A percentile compares a stretch with the other conserved stretches of the same genome.
Conservation (phyloP, 2,329 filamentous ascomycete species). For the Aspergillus tubingensis region DNA sequence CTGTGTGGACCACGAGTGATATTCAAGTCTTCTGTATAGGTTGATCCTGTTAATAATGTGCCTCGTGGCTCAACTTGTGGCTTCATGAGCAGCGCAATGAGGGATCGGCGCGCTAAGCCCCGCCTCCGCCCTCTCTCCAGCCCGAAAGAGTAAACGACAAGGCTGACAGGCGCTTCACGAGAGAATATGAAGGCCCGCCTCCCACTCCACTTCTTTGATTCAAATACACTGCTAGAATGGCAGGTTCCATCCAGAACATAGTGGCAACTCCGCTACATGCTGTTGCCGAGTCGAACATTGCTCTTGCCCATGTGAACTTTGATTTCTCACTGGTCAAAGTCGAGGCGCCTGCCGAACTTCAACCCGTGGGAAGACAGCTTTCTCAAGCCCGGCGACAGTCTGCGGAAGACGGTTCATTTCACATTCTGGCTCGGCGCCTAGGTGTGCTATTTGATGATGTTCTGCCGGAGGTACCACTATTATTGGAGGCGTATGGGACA, state of each 20-base stretch:
- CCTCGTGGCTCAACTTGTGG: too few species aligned
- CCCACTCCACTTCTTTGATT: too few species aligned
- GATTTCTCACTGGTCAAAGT: conserved; percentile 48
- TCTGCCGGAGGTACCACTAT: conserved; percentile 33
- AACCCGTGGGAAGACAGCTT: conserved; percentile 32
- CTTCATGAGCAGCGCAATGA: too few species aligned
- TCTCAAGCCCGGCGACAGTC: conserved; percentile 32
- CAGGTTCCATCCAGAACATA: conserved; percentile 9
- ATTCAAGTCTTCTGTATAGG: too few species aligned
- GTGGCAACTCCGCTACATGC: conserved; percentile 5
- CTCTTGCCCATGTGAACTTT: conserved; percentile 40
- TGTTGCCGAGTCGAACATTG: conserved; percentile 8
- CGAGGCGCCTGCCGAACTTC: conserved; percentile 44
- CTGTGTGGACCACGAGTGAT: too few species aligned
- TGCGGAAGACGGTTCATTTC: conserved; percentile 42
- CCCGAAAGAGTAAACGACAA: too few species aligned
- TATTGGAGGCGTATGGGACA: conserved; percentile 30
- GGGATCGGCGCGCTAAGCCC: too few species aligned
- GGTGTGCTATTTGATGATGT: conserved; percentile 43
- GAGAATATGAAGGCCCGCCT: too few species aligned
- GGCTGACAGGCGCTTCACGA: too few species aligned
- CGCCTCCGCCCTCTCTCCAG: too few species aligned
- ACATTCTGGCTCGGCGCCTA: conserved; percentile 43
- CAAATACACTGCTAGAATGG: background rate
- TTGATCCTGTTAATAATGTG: too few species aligned